Evolutionary conservation across 768 basidiomycete species (phyloP), one percentile per base, ranked within the genome.

Genomic region (Phanerochaete sordida): DNA sequence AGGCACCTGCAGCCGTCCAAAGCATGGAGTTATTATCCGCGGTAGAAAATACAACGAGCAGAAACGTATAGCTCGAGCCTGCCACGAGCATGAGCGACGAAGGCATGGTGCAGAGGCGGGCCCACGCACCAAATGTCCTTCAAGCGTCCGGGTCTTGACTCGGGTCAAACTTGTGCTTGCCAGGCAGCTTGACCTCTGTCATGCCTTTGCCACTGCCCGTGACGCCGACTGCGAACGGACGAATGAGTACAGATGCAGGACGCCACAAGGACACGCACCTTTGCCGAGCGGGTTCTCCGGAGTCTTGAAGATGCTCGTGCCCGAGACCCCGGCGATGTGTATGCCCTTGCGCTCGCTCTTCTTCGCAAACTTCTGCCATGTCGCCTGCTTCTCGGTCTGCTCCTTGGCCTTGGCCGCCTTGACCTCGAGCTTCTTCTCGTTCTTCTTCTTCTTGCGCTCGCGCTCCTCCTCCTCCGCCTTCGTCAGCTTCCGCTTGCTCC

Each of bases 321-420:
- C 94, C 30, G 88, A 75, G 33, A 93, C 82, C 26, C 93, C 93
- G 28, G 93, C 93, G 59, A 95, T 95, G 71, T 90, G 86, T 31
- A 93, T 85, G 9, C 93, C 93, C 74, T 95, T 95, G 81, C 89
- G 93, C 73, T 93, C 91, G 28, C 87, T 84, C 77, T 96, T 96
- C 79, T 95, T 96, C 23, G 93, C 87, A 77, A 96, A 96, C 76
- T 92, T 92, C 76, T 95, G 92, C 93, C 93, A 96, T 47, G 86
- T 86, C 60, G 84, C 84, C 75, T 95, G 92, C 75, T 93, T 93
- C 63, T 78, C 79, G 31, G 76, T 79, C 76, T 95, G 93, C 70
- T 95, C 93, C 73, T 93, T 92, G 11, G 92, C 90, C 74, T 95
- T 95, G 9, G 85, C 82, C 35, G 91, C 92, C 68, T 82, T 85